Conservation (phyloP, 192 early-diverging fungal genomes). For the Lunasporangiospora selenospora region DNA sequence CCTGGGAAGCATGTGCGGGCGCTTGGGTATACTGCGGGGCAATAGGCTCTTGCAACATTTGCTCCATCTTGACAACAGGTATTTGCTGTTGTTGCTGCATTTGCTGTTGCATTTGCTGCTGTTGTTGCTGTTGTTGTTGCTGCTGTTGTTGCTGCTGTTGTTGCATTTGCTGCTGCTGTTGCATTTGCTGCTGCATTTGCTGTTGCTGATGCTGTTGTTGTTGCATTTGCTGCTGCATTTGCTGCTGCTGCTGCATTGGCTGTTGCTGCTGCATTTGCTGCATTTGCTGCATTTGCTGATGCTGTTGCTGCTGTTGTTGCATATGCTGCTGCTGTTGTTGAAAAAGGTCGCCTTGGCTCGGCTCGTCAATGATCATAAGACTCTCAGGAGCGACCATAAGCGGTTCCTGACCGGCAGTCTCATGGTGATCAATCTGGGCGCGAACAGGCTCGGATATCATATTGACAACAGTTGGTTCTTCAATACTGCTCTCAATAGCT, state of each 20-base stretch:
- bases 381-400: too few species aligned
- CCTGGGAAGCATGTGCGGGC: neutral
- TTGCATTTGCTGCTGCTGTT: conserved; percentile 1
- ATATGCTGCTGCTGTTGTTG: neutral
- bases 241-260: conserved; percentile 1
- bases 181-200: conserved; percentile 8
- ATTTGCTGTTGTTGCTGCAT: neutral
- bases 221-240: conserved; percentile 12
- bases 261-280: conserved; percentile 1
- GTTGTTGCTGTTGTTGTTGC: neutral
- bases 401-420: neutral
- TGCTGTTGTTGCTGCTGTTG: neutral
- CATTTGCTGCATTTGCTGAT: neutral
- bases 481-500: too few species aligned
- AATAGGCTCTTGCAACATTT: too few species aligned
- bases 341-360: too few species aligned
- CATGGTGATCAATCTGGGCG: neutral
- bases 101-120: conserved; percentile 2
- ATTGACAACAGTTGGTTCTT: neutral
- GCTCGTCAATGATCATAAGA: too few species aligned
- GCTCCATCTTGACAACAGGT: neutral
- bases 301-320: neutral
- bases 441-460: neutral
- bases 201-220: conserved; percentile 4
- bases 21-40: neutral